These are phyloP conservation scores for Penicillium glabrum DNA, from an alignment of 2,329 filamentous ascomycete genomes.

Conservation along the genomic window DNA sequence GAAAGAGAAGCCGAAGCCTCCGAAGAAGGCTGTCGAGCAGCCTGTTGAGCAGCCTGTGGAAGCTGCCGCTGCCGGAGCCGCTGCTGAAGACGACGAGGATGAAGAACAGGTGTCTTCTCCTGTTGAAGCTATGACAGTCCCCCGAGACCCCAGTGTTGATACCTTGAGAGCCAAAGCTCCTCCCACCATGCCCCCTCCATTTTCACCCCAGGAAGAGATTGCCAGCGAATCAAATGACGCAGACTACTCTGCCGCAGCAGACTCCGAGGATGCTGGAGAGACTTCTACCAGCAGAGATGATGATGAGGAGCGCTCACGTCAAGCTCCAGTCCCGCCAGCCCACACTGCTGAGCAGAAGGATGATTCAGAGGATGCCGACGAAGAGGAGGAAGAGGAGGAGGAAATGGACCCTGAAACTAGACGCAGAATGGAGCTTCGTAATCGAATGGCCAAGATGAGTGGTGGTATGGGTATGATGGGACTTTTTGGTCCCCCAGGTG, in stretches of 20 bases:
- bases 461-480: constrained; percentile 96
- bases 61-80: constrained; percentile 6
- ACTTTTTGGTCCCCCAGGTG: constrained; percentile 77
- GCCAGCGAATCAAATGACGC: constrained; percentile 65
- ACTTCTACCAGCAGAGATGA: constrained; percentile 72
- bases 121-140: constrained; percentile 32
- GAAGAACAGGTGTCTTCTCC: constrained; percentile 31
- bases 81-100: constrained; percentile 3
- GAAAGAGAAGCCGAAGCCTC: constrained; percentile 81
- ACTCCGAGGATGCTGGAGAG: constrained; percentile 63
- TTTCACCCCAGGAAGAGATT: constrained; percentile 50
- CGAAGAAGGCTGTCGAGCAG: constrained; percentile 61
- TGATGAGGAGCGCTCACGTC: constrained; percentile 59
- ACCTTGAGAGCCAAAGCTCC: constrained; percentile 33
- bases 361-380: constrained; percentile 46
- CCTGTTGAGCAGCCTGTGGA: constrained; percentile 26
- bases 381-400: constrained; percentile 66
- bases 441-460: constrained; percentile 98
- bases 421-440: constrained; percentile 82
- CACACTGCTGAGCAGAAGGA: constrained; percentile 41
- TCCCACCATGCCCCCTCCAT: constrained; percentile 37
- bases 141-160: constrained; percentile 38
- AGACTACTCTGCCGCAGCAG: constrained; percentile 63
- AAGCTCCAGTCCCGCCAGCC: constrained; percentile 8
- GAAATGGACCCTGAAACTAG: constrained; percentile 84